Conservation (phyloP, 2,329 filamentous ascomycete species). For the Penicillium sclerotigenum region DNA sequence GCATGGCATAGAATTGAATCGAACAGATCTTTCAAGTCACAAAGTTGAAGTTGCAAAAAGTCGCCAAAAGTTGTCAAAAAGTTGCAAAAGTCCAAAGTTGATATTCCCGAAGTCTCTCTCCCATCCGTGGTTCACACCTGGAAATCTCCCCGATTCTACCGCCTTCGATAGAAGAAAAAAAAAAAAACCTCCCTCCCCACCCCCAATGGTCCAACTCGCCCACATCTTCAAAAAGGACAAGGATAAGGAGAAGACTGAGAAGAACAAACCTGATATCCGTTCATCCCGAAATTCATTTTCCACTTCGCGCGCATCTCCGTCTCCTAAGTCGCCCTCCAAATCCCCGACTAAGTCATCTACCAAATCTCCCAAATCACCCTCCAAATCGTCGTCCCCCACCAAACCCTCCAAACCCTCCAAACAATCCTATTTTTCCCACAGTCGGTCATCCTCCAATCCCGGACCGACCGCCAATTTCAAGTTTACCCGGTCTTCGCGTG, state of each 20-base stretch:
- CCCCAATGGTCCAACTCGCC: slow-evolving; percentile 30
- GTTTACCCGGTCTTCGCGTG: slow-evolving; percentile 34
- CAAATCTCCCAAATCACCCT: slow-evolving; percentile 16
- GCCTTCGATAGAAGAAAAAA: slow-evolving; percentile 35
- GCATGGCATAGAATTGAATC: background rate
- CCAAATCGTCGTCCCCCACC: slow-evolving; percentile 6
- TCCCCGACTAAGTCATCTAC: slow-evolving; percentile 15
- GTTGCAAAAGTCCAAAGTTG: background rate
- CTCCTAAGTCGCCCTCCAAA: slow-evolving; percentile 16
- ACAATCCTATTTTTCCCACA: slow-evolving; percentile 24
- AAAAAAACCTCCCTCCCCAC: slow-evolving; percentile 15
- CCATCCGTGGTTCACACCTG: slow-evolving; percentile 17
- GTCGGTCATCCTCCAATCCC: slow-evolving; percentile 32
- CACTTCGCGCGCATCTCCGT: slow-evolving; percentile 30
- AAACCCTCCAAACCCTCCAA: slow-evolving; percentile 20
- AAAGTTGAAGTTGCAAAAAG: background rate
- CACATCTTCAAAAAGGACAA: slow-evolving; percentile 28
- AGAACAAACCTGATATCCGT: slow-evolving; percentile 25
- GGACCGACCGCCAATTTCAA: slow-evolving; percentile 35
- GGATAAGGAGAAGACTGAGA: slow-evolving; percentile 23
- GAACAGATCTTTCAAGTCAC: background rate
- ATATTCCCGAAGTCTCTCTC: background rate
- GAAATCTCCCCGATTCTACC: slow-evolving; percentile 33
- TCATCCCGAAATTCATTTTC: slow-evolving; percentile 33
- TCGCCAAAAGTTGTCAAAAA: too few species aligned